A percentile compares a stretch with the other conserved stretches of the same genome.
These are phyloP conservation scores for Agaricus bisporus DNA, from an alignment of 768 basidiomycete species.

Conservation along the genomic window DNA sequence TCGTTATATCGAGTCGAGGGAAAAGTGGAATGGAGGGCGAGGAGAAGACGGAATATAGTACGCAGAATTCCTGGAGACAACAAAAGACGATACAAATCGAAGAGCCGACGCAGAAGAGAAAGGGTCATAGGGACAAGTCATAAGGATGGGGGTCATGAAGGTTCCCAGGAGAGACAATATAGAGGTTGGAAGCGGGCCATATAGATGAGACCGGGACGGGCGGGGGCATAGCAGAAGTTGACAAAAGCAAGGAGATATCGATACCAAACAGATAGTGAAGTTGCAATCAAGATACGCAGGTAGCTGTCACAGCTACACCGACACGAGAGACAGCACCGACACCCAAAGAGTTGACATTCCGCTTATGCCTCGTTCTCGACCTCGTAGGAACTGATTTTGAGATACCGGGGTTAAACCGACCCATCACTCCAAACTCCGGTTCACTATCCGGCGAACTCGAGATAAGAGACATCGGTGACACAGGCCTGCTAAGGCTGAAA, in stretches of 20 bases:
- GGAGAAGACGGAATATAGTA: background rate
- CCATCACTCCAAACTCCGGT: background rate
- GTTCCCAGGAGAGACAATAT: background rate
- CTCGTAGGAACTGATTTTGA: background rate
- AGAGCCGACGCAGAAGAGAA: background rate
- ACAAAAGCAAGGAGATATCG: background rate
- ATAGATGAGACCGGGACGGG: background rate
- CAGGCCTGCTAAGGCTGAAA: background rate
- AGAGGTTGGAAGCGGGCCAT: background rate
- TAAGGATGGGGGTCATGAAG: background rate
- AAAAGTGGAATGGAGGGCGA: background rate
- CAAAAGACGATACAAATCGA: slow-evolving; percentile 1
- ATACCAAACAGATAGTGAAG: background rate
- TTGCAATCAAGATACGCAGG: slow-evolving; percentile 7
- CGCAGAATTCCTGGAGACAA: background rate
- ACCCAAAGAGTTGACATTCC: background rate
- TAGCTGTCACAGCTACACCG: background rate
- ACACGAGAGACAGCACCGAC: slow-evolving; percentile 2
- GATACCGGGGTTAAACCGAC: no score
- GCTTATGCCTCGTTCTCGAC: background rate
- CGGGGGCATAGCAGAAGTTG: background rate
- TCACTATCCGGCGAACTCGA: slow-evolving; percentile 4
- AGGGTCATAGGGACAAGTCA: background rate
- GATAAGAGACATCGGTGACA: slow-evolving; percentile 1
- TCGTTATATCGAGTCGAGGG: background rate